Evolutionary conservation across 1,139 yeast genomes (phyloP).

Genomic region (Geotrichum bryndzae): DNA sequence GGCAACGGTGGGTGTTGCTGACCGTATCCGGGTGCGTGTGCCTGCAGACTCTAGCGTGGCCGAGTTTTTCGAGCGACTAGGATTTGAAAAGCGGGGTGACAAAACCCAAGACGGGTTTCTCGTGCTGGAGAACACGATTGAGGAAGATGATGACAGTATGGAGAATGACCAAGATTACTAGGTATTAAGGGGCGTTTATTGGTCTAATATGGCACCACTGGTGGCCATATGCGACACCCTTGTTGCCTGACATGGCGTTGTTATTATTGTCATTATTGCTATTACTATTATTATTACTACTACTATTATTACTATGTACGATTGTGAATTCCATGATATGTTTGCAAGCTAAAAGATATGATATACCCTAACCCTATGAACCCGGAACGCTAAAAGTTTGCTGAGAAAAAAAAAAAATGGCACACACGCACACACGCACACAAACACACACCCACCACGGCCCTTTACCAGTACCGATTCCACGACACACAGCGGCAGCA

Average conservation of each 20-base stretch:
- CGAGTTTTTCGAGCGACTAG: background rate
- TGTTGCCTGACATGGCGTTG: no score
- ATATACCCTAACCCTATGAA: background rate
- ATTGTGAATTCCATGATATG: no score
- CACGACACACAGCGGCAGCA: background rate
- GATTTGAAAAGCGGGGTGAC: background rate
- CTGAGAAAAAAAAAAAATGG: background rate
- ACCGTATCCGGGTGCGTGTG: background rate
- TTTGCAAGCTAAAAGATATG: no score
- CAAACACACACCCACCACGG: background rate
- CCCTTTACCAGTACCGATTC: background rate
- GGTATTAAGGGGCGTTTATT: background rate
- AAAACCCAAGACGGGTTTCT: background rate
- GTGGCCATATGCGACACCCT: background rate
- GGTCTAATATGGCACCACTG: background rate
- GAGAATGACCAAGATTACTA: background rate
- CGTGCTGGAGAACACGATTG: background rate
- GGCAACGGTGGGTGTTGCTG: slow-evolving; percentile 82
- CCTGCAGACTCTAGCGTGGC: background rate
- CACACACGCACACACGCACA: no score
- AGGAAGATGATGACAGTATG: background rate
- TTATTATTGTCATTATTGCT: no score
- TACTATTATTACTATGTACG: no score
- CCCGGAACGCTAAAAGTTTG: background rate
- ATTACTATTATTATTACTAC: no score